Base-by-base conservation (phyloP, 148 eudicot genomes). In the Cornus kousa region DNA sequence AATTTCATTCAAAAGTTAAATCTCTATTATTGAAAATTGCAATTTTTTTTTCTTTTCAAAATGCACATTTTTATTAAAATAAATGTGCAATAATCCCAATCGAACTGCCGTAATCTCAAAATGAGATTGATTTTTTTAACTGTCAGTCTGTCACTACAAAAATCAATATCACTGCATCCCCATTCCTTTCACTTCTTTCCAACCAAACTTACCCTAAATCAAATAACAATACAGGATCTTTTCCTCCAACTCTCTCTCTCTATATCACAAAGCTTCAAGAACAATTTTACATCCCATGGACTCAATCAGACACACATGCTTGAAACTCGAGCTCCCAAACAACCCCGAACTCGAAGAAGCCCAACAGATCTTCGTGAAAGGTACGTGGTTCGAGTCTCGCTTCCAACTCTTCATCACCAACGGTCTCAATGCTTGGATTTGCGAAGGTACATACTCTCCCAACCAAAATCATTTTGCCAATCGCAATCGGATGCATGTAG, bases 341-440 rank as follows among this genome's bases (percentile, higher is more conserved):
- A 35, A 73, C 23, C 20, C 83, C 70, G 80, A 74, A 6, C 60
- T 79, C 68, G 79, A 60, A 14, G 70, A 46, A 10, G 70, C 76
- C 31, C 84, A 85, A 24, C 68, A 87, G 72, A 74, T 95, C 5
- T 95, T 93, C 81, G 91, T 95, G 3, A 93, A 86, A 83, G 94
- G 88, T 73, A 83, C 88, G n/a, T 95, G 96, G 94, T 85, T 75
- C 78, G 65, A 85, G 55, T 75, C 89, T 57, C 93, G 85, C 75
- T 95, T 95, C 74, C 78, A 87, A 67, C 89, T 95, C 82, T 77
- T 78, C 87, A 85, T 95, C 76, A 87, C 93, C 64, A 87, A 93
- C 77, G 96, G 93, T 24, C 87, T 35, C 39, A 28, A 83, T 20
- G 86, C 98, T 65, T 95, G 98, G 98, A 82, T 85, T 46, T 90